phyloP scores from a whole-genome alignment of 177 flowering plant species.

The Vitis hybrid region DNA sequence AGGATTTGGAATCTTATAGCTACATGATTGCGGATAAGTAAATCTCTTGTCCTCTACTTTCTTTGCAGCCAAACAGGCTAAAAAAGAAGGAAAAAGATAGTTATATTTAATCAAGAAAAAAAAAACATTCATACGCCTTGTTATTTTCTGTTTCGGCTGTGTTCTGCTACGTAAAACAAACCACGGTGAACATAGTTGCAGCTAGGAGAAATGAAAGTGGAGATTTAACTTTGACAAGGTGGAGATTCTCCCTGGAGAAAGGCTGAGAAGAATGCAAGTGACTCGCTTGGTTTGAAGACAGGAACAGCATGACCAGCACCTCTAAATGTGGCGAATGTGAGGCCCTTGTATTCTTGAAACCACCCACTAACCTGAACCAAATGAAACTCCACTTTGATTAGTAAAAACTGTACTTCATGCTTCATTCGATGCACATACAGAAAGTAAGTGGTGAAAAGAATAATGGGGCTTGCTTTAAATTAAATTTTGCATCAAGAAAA shows the following conservation, averaged over 20 bases:
- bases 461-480: too few species aligned
- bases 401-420: too few species aligned
- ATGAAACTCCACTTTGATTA: neutral
- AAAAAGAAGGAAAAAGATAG: neutral
- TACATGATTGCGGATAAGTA: neutral
- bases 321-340: conserved; percentile 87
- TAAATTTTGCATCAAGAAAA: too few species aligned
- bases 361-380: conserved; percentile 83
- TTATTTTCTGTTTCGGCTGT: neutral
- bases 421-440: too few species aligned
- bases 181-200: neutral
- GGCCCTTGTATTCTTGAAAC: conserved; percentile 83
- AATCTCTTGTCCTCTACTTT: neutral
- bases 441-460: too few species aligned
- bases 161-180: too few species aligned
- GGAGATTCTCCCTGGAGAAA: conserved; percentile 61
- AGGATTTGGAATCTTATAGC: too few species aligned
- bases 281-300: conserved; percentile 74
- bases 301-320: conserved; percentile 99
- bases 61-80: neutral
- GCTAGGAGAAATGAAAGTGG: neutral
- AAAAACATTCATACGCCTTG: neutral
- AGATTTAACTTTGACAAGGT: conserved; percentile 30
- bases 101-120: neutral
- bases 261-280: conserved; percentile 74